These are phyloP conservation scores for Leccinum ambiguum DNA, from an alignment of 1,284 basidiomycete species.

Conservation along the genomic window DNA sequence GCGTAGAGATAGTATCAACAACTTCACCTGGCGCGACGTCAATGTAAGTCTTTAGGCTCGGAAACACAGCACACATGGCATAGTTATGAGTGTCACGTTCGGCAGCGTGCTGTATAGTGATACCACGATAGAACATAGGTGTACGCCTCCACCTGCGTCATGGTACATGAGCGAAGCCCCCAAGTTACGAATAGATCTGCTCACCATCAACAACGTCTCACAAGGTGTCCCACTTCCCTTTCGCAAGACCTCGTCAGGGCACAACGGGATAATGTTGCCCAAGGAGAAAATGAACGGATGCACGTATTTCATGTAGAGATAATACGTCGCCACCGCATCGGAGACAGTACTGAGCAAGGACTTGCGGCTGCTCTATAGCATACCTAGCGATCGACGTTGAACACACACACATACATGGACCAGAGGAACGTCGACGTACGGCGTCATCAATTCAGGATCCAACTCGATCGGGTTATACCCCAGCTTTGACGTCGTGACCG, in stretches of 20 bases:
- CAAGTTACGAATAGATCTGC: conserved; percentile 23
- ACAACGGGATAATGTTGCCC: conserved; percentile 98
- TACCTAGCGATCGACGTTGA: conserved; percentile 57
- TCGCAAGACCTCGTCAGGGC: conserved; percentile 94
- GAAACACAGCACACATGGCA: no score
- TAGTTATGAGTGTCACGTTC: no score
- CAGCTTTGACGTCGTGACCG: conserved; percentile 95
- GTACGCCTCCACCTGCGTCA: conserved; percentile 90
- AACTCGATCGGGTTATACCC: conserved; percentile 98
- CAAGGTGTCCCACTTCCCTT: conserved; percentile 97
- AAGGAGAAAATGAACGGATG: conserved; percentile 99
- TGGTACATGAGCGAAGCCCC: conserved; percentile 7
- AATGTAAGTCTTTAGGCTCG: no score
- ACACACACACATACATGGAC: background rate
- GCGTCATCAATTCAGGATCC: conserved; percentile 99
- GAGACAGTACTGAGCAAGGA: conserved; percentile 98
- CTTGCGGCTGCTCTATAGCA: conserved; percentile 94
- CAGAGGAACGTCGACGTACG: conserved; percentile 51
- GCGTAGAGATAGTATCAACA: no score
- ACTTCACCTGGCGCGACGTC: no score
- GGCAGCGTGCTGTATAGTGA: no score
- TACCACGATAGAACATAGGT: no score
- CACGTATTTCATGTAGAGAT: conserved; percentile 99
- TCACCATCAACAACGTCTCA: conserved; percentile 97
- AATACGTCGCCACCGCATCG: conserved; percentile 99